phyloP scores from a whole-genome alignment of 129 eudicot species.

The Centella asiatica region DNA sequence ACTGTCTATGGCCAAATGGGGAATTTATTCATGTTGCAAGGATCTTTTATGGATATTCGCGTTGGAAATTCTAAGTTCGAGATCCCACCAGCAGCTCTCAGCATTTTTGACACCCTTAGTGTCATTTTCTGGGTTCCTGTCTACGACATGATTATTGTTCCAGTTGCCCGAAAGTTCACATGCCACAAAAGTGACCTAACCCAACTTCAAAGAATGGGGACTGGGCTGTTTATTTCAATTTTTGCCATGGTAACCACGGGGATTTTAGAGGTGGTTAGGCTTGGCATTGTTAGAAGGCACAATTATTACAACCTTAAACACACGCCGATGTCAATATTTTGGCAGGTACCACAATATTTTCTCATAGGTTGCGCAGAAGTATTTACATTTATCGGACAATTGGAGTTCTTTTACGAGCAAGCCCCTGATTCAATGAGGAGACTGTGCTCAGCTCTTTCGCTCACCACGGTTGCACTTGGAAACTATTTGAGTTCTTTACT shows the following conservation, averaged over 20 bases:
- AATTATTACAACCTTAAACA: conserved; percentile 32
- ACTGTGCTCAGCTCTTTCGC: conserved; percentile 45
- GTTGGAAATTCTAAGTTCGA: conserved; percentile 23
- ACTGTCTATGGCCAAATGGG: conserved; percentile 70
- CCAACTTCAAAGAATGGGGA: conserved; percentile 67
- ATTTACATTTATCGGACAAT: conserved; percentile 50
- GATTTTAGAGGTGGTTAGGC: conserved; percentile 34
- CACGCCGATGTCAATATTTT: conserved; percentile 46
- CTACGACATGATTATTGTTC: conserved; percentile 54
- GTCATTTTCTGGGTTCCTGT: conserved; percentile 80
- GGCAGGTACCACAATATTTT: conserved; percentile 65
- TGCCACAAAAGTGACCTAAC: conserved; percentile 58
- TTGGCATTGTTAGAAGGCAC: conserved; percentile 34
- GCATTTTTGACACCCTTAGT: conserved; percentile 67
- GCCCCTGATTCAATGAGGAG: conserved; percentile 70
- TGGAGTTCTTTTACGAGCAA: conserved; percentile 54
- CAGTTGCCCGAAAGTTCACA: conserved; percentile 44
- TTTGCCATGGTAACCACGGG: conserved; percentile 58
- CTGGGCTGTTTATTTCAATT: conserved; percentile 58
- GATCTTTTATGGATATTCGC: conserved; percentile 46
- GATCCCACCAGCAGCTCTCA: conserved; percentile 74
- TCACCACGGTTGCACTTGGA: conserved; percentile 25
- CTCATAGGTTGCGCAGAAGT: conserved; percentile 65
- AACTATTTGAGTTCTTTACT: conserved; percentile 4
- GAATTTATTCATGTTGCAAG: conserved; percentile 70